Conservation (phyloP, 148 eudicot genomes). For the Cornus florida region DNA sequence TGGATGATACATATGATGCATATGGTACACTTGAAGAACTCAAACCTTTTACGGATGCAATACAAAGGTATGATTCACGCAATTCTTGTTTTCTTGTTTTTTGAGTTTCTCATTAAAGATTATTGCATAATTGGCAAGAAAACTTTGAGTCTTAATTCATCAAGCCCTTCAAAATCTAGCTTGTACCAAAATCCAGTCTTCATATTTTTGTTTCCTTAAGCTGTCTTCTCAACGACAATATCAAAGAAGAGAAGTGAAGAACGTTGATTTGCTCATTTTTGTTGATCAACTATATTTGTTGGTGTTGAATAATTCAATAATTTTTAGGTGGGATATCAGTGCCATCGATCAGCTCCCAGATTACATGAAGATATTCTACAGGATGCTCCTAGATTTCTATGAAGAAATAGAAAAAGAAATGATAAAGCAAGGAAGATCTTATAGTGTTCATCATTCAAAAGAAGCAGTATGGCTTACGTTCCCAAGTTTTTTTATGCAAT, state of each 20-base stretch:
- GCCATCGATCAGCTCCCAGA: constrained; percentile 37
- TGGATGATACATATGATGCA: constrained; percentile 50
- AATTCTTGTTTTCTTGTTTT: too few relatives aligned
- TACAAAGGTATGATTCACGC: constrained; percentile 29
- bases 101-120: too few relatives aligned
- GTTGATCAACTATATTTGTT: background rate
- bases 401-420: constrained; percentile 28
- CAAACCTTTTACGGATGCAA: constrained; percentile 19
- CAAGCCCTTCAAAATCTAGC: too few relatives aligned
- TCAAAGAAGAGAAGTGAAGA: background rate
- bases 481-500: background rate
- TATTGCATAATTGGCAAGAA: too few relatives aligned
- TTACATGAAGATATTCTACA: constrained; percentile 35
- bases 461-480: constrained; percentile 26
- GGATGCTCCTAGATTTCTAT: constrained; percentile 28
- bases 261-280: background rate
- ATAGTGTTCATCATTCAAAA: constrained; percentile 24
- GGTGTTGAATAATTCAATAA: background rate
- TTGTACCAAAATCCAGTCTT: too few relatives aligned
- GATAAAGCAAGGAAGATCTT: constrained; percentile 30
- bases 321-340: constrained; percentile 47
- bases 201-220: background rate
- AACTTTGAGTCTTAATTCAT: too few relatives aligned
- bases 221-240: background rate
- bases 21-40: constrained; percentile 48